Evolutionary conservation across 2,329 filamentous ascomycete species (phyloP).

Genomic region (Pseudohalonectria lignicola): DNA sequence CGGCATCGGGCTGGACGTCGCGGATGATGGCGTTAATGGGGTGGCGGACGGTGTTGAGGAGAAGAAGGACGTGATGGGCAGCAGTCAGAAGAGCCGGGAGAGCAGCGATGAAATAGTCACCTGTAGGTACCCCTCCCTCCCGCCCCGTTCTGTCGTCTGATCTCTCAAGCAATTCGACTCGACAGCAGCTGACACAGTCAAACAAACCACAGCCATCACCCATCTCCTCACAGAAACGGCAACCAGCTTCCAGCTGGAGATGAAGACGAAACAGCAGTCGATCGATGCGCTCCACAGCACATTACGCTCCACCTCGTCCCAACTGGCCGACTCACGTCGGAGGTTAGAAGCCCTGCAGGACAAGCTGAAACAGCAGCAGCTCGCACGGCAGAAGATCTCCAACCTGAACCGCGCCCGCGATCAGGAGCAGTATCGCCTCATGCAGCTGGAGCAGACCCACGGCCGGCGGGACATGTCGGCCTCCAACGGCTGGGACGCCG

Average conservation of each 20-base stretch:
- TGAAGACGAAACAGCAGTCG: slow-evolving; percentile 71
- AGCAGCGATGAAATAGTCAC: slow-evolving; percentile 71
- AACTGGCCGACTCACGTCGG: slow-evolving; percentile 67
- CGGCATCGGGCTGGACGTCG: slow-evolving; percentile 64
- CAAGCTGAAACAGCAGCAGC: slow-evolving; percentile 50
- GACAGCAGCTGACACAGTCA: slow-evolving; percentile 15
- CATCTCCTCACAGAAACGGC: slow-evolving; percentile 72
- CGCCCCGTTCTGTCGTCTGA: neutral
- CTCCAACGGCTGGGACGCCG: slow-evolving; percentile 41
- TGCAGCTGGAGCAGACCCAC: slow-evolving; percentile 32
- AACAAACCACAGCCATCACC: slow-evolving; percentile 52
- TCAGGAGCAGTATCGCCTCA: slow-evolving; percentile 50
- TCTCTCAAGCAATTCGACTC: neutral
- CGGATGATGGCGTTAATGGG: slow-evolving; percentile 30
- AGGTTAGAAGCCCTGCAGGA: slow-evolving; percentile 60
- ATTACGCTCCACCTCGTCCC: slow-evolving; percentile 69
- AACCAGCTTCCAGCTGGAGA: slow-evolving; percentile 66
- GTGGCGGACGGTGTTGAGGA: slow-evolving; percentile 25
- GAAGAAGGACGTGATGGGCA: slow-evolving; percentile 30
- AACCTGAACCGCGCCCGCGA: slow-evolving; percentile 69
- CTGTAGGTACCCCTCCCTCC: slow-evolving; percentile 41
- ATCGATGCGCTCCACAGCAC: slow-evolving; percentile 74
- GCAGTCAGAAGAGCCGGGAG: slow-evolving; percentile 50
- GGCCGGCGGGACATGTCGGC: slow-evolving; percentile 32
- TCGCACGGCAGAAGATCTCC: slow-evolving; percentile 59